Evolutionary conservation across 768 basidiomycete genomes (phyloP).

Genomic region (Tephrocybe rancida): DNA sequence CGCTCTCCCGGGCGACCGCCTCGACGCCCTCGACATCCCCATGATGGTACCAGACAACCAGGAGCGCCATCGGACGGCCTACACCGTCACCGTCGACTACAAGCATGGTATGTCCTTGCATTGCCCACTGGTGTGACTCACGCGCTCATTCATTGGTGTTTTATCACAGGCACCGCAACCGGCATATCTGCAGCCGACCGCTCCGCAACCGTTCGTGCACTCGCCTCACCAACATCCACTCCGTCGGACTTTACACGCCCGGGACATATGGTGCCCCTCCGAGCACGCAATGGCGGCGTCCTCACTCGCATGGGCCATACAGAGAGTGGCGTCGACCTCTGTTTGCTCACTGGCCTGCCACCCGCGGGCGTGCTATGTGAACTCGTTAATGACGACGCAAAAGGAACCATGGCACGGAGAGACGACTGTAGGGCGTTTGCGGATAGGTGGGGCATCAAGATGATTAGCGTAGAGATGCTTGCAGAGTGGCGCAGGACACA

Average conservation of each 20-base stretch:
- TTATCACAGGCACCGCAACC: conserved; percentile 76
- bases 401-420: conserved; percentile 91
- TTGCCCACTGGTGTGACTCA: conserved; percentile 2
- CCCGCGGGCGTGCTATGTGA: conserved; percentile 91
- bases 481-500: conserved; percentile 48
- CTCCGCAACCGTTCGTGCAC: conserved; percentile 80
- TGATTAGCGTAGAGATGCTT: conserved; percentile 92
- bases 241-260: conserved; percentile 86
- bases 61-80: conserved; percentile 91
- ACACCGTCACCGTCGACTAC: conserved; percentile 95
- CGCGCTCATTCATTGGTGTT: conserved; percentile 5
- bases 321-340: conserved; percentile 88
- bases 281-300: conserved; percentile 84
- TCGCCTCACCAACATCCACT: conserved; percentile 60
- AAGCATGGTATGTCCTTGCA: conserved; percentile 63
- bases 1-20: conserved; percentile 73
- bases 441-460: conserved; percentile 84
- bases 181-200: conserved; percentile 98
- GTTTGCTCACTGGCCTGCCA: conserved; percentile 66
- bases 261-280: conserved; percentile 93
- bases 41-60: conserved; percentile 95
- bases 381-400: conserved; percentile 87
- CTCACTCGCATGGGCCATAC: conserved; percentile 92
- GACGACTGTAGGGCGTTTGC: conserved; percentile 95
- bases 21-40: conserved; percentile 79